These are phyloP conservation scores for Acanthamoeba triangularis DNA, from an alignment of 208 protist species.

Conservation along the genomic window DNA sequence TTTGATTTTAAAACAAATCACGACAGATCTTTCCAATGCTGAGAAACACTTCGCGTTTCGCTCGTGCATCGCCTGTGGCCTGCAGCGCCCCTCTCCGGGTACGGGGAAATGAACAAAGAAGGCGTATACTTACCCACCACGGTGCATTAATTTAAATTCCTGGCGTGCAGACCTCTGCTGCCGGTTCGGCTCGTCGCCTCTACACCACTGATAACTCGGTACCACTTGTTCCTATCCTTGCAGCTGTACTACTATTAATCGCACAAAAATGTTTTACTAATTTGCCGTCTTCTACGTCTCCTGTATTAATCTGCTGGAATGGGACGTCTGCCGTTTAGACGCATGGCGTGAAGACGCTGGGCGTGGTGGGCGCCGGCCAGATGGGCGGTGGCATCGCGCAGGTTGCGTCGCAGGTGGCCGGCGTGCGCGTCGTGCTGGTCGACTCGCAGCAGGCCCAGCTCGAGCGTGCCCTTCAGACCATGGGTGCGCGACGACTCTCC, in stretches of 20 bases:
- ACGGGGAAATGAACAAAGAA: neutral
- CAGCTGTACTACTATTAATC: neutral
- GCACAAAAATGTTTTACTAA: neutral
- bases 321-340: neutral
- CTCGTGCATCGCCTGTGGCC: neutral
- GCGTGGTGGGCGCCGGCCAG: constrained; percentile 86
- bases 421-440: constrained; percentile 82
- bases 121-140: neutral
- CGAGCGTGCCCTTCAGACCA: constrained; percentile 80
- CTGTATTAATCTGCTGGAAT: too few species aligned
- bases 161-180: neutral
- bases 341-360: constrained; percentile 64
- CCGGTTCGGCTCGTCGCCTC: constrained; percentile 2
- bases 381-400: constrained; percentile 91
- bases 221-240: neutral
- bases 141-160: neutral
- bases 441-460: constrained; percentile 80
- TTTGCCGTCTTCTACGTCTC: neutral
- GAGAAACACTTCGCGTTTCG: neutral
- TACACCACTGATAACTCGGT: constrained; percentile 30
- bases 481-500: neutral
- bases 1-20: neutral
- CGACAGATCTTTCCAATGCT: neutral
- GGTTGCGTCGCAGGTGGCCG: constrained; percentile 82
- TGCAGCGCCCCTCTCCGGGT: neutral